Conservation (phyloP, 2,329 filamentous ascomycete genomes). For the Aspergillus tamarii region DNA sequence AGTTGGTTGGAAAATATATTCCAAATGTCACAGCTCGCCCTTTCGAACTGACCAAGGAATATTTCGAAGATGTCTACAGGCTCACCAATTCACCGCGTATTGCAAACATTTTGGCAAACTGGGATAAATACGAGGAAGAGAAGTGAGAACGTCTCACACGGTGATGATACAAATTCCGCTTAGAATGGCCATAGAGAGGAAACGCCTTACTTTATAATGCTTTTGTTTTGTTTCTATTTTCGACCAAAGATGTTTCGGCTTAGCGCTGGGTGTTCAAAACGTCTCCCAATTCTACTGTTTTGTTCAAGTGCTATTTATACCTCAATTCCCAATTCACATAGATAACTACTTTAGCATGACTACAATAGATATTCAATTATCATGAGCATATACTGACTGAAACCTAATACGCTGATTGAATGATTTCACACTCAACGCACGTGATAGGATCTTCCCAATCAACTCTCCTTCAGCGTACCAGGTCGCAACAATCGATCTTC, state of each 20-base stretch:
- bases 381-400: neutral
- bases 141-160: conserved; percentile 29
- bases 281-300: neutral
- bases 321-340: neutral
- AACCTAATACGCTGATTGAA: neutral
- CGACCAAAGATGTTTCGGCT: neutral
- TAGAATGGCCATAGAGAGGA: neutral
- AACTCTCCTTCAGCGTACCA: conserved; percentile 37
- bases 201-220: neutral
- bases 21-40: conserved; percentile 97
- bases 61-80: conserved; percentile 98
- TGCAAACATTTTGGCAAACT: conserved; percentile 72
- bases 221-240: neutral
- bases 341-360: neutral
- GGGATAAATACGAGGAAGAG: conserved; percentile 68
- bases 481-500: conserved; percentile 46
- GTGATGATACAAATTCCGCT: conserved; percentile 17
- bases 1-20: conserved; percentile 97
- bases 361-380: neutral
- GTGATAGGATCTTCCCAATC: neutral
- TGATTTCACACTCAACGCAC: neutral
- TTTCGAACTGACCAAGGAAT: conserved; percentile 95
- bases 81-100: conserved; percentile 76
- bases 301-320: conserved; percentile 8
- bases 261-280: conserved; percentile 7